phyloP scores from a whole-genome alignment of 1,284 basidiomycete species.

The Anthracocystis walkeri region DNA sequence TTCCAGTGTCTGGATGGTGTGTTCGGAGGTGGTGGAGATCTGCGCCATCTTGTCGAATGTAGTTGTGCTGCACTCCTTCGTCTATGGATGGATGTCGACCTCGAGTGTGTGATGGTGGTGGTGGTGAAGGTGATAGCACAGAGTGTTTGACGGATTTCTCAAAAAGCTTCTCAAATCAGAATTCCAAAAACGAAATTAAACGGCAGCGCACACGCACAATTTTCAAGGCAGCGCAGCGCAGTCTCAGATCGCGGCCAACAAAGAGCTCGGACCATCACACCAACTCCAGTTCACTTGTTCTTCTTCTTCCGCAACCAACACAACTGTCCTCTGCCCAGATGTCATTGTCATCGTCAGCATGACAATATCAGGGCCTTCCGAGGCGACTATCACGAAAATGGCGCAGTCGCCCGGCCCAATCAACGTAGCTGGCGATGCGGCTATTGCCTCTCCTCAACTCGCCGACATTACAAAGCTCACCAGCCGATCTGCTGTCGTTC shows the following conservation, averaged over 20 bases:
- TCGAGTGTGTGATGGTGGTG: constrained; percentile 7
- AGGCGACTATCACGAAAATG: background rate
- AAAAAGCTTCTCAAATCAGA: background rate
- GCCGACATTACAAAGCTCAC: constrained; percentile 45
- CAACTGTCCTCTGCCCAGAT: background rate
- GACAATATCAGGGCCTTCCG: constrained; percentile 25
- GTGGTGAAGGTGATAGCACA: background rate
- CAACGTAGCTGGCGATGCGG: constrained; percentile 3
- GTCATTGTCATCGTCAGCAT: background rate
- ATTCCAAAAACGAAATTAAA: background rate
- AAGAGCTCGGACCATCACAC: constrained; percentile 38
- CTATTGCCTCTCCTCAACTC: constrained; percentile 9
- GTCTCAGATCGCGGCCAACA: background rate
- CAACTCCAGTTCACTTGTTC: background rate
- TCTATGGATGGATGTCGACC: constrained; percentile 15
- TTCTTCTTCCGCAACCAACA: constrained; percentile 1
- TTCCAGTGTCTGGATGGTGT: constrained; percentile 64
- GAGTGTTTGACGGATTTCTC: background rate
- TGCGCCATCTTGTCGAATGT: constrained; percentile 45
- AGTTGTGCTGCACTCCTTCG: background rate
- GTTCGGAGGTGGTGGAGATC: constrained; percentile 61
- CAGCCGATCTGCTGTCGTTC: constrained; percentile 44
- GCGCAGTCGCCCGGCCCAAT: constrained; percentile 11
- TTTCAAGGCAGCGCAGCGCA: background rate
- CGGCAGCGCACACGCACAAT: constrained; percentile 15